Conservation (phyloP, 2,329 filamentous ascomycete genomes). For the Trichophyton mentagrophytes region DNA sequence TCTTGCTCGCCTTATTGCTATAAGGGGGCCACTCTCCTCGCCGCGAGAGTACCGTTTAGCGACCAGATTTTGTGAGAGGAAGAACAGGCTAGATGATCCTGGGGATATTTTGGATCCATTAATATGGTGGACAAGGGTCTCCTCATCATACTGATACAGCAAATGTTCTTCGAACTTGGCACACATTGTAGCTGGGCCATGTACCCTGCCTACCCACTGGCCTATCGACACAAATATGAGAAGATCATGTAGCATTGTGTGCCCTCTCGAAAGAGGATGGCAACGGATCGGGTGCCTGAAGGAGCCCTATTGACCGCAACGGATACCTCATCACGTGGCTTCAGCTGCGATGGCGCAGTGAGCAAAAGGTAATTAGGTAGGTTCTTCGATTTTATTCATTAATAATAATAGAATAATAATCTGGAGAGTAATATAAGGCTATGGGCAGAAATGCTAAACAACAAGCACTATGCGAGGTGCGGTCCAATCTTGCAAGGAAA, state of each 20-base stretch:
- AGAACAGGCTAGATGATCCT: background rate
- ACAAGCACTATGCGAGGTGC: slow-evolving; percentile 1
- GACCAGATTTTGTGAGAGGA: slow-evolving; percentile 8
- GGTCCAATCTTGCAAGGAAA: slow-evolving; percentile 3
- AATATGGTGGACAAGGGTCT: slow-evolving; percentile 5
- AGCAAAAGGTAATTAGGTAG: background rate
- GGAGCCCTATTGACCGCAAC: background rate
- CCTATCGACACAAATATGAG: background rate
- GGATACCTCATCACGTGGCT: slow-evolving; percentile 3
- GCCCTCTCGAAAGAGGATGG: background rate
- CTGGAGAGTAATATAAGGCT: background rate
- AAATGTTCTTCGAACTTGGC: slow-evolving; percentile 5
- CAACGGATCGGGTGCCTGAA: background rate
- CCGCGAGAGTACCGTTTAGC: slow-evolving; percentile 5
- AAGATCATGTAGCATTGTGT: background rate
- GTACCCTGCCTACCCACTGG: background rate
- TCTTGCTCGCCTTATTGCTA: slow-evolving; percentile 13
- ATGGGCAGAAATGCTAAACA: slow-evolving; percentile 1
- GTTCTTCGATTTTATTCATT: slow-evolving; percentile 1
- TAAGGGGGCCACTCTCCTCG: slow-evolving; percentile 12
- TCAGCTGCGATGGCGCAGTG: slow-evolving; percentile 3
- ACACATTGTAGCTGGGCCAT: background rate
- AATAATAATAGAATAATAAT: slow-evolving; percentile 2
- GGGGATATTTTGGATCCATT: background rate
- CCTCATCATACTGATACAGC: slow-evolving; percentile 6